A percentile compares a stretch with the other conserved stretches of the same genome.
Evolutionary conservation across 345 rosid species (phyloP).

Genomic region (Dipteronia dyeriana): DNA sequence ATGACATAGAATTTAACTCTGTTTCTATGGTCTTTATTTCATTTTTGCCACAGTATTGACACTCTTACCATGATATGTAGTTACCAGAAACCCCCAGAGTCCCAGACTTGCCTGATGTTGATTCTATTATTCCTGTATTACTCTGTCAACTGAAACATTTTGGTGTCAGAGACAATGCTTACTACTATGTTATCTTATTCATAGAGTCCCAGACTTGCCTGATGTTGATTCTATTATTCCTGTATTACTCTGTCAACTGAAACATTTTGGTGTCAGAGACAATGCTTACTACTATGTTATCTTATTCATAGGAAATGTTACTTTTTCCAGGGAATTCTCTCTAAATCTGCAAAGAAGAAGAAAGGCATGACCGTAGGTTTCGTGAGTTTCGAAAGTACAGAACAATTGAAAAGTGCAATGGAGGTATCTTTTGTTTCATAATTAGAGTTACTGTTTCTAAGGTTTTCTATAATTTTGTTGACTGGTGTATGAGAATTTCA

Average conservation of each 20-base stretch:
- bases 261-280: neutral
- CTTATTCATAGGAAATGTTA: slow-evolving; percentile 8
- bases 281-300: neutral
- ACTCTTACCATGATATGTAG: neutral
- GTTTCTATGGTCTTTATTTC: neutral
- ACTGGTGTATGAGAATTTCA: slow-evolving; percentile 20
- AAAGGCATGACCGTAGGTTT: slow-evolving; percentile 83
- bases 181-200: neutral
- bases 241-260: neutral
- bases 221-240: neutral
- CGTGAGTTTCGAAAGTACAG: slow-evolving; percentile 68
- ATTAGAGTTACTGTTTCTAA: slow-evolving; percentile 1
- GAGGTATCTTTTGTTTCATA: slow-evolving; percentile 41
- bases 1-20: neutral
- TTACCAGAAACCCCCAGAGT: neutral
- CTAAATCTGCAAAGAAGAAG: slow-evolving; percentile 74
- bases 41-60: neutral
- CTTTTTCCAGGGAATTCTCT: slow-evolving; percentile 53
- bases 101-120: neutral
- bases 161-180: neutral
- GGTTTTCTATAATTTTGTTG: slow-evolving; percentile 13
- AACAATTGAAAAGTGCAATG: slow-evolving; percentile 56
- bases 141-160: neutral
- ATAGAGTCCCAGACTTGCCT: neutral
- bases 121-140: neutral